Conservation (phyloP, 768 basidiomycete genomes). For the Phlebiopsis gigantea region DNA sequence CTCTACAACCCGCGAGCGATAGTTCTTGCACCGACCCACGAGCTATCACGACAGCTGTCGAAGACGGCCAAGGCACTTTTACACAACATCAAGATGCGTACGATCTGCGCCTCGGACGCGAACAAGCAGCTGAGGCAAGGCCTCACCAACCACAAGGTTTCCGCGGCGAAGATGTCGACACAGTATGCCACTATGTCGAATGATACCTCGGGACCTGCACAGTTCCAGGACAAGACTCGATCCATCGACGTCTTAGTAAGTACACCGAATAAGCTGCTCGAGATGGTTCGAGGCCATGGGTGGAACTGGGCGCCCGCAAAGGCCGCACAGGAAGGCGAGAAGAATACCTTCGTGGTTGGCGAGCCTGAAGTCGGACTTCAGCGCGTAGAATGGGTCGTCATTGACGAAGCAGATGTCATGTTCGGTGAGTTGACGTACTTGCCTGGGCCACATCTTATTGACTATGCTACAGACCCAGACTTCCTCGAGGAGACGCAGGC, state of each 20-base stretch:
- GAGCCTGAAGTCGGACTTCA: conserved; percentile 57
- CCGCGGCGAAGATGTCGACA: conserved; percentile 46
- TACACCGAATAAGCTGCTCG: conserved; percentile 59
- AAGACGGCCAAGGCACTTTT: conserved; percentile 67
- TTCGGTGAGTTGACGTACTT: conserved; percentile 50
- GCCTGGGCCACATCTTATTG: neutral
- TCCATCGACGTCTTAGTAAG: conserved; percentile 57
- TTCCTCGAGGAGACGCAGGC: conserved; percentile 70
- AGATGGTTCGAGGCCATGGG: conserved; percentile 48
- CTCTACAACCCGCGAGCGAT: conserved; percentile 67
- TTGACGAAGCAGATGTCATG: conserved; percentile 90
- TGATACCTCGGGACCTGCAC: neutral
- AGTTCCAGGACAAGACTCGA: neutral
- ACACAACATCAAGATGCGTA: conserved; percentile 73
- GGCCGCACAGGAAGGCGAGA: conserved; percentile 19
- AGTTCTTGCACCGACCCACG: conserved; percentile 85
- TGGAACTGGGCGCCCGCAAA: conserved; percentile 40
- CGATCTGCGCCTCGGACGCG: conserved; percentile 61
- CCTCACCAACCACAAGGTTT: conserved; percentile 20
- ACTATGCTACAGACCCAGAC: conserved; percentile 57
- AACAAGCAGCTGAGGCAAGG: conserved; percentile 31
- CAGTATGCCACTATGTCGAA: conserved; percentile 22
- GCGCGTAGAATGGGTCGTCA: conserved; percentile 80
- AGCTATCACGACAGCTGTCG: conserved; percentile 78
- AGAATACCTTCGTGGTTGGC: conserved; percentile 32